These are phyloP conservation scores for Phialemoniopsis sp. DNA, from an alignment of 2,329 filamentous ascomycete genomes.

Conservation along the genomic window DNA sequence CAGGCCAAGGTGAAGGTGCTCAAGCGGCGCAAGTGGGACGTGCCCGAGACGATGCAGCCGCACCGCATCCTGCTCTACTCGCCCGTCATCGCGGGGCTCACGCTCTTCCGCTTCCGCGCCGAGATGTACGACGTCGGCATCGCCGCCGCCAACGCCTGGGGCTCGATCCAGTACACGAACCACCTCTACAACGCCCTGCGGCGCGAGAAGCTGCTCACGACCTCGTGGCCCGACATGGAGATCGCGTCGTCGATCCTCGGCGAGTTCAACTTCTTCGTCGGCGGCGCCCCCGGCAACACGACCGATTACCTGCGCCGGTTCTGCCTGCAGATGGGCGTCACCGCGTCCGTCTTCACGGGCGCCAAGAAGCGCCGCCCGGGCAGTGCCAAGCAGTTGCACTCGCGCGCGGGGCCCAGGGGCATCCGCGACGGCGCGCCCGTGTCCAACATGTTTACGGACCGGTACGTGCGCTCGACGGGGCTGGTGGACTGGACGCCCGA, in stretches of 20 bases:
- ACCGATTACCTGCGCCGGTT: conserved; percentile 31
- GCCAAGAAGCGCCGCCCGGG: conserved; percentile 9
- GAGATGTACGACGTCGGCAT: conserved; percentile 24
- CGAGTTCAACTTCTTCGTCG: conserved; percentile 27
- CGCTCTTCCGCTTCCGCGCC: conserved; percentile 27
- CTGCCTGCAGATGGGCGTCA: conserved; percentile 29
- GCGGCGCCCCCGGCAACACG: conserved; percentile 23
- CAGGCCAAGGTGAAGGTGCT: conserved; percentile 5
- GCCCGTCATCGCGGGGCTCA: conserved; percentile 31
- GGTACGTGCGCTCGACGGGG: conserved; percentile 18
- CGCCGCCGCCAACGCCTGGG: conserved; percentile 28
- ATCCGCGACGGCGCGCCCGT: conserved; percentile 24
- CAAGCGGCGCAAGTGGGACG: background rate
- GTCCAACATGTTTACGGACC: conserved; percentile 27
- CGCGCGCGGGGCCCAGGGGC: conserved; percentile 20
- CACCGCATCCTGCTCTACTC: conserved; percentile 26
- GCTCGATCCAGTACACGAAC: conserved; percentile 25
- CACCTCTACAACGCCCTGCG: conserved; percentile 38
- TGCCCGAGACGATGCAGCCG: conserved; percentile 5
- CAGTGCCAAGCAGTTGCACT: conserved; percentile 10
- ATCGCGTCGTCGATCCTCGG: conserved; percentile 20
- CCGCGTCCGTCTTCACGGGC: conserved; percentile 19
- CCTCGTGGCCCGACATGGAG: conserved; percentile 35
- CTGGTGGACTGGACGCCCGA: conserved; percentile 24
- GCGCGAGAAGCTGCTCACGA: conserved; percentile 18